Base-by-base conservation (phyloP, 1,139 yeast species). In the Yamadazyma blattariae region DNA sequence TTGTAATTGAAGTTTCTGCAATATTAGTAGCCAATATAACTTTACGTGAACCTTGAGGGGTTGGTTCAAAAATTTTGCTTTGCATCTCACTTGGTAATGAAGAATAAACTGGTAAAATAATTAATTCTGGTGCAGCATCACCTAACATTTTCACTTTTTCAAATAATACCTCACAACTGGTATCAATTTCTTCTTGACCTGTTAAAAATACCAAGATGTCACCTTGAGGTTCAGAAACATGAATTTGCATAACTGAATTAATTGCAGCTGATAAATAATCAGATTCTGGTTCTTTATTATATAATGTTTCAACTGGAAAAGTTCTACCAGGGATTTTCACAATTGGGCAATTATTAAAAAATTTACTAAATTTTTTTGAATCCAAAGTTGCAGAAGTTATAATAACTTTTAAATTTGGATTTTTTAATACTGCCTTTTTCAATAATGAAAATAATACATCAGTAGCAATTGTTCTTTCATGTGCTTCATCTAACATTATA, bases 301-400 rank as follows among this genome's bases (percentile, higher is more conserved):
- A 88, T 43, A 81, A 54, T 1, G 86, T 71, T 35, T 87, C 95
- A 2, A 90, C 97, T 0, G 97, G 97, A 53, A 67, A 88, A 0
- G 96, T 87, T 45, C 95, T 67, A 12, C 97, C 97, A 0, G 96
- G 95, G 39, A 90, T 87, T 33, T 71, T 79, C 41, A 89, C 61
- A 25, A 92, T 74, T 0, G 97, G 97, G 52, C 97, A 89, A 32
- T 71, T 59, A 43, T 77, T 69, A 57, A 92, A 92, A 56, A 82
- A 92, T 9, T 57, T 63, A 0, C 97, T 82, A 54, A 92, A 92
- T 58, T 87, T 87, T 13, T 68, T 74, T 0, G 97, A 79, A 55
- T 92, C 96, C 35, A 90, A 67, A 0, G 98, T 90, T 1, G 98
- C 98, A 2, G 97, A 90, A 0, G 97, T 89, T 6, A 89, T 81